Conservation (phyloP, 164 flowering plant genomes). For the Vitis cinerea region DNA sequence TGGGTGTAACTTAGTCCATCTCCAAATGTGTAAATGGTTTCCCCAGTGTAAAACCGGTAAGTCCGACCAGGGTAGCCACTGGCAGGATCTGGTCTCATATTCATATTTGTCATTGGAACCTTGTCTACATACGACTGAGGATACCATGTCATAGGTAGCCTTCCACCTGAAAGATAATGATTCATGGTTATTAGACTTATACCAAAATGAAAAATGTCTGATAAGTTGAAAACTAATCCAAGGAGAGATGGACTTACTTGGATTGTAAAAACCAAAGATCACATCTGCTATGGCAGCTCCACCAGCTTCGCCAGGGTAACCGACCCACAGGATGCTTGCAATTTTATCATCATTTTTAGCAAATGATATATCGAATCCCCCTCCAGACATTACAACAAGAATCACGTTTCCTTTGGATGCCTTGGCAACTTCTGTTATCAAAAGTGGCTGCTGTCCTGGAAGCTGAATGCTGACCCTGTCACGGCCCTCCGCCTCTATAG, state of each 20-base stretch:
- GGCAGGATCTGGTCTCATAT: conserved; percentile 84
- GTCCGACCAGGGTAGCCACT: conserved; percentile 89
- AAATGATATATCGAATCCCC: conserved; percentile 75
- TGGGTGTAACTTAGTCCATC: conserved; percentile 80
- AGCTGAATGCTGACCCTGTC: conserved; percentile 64
- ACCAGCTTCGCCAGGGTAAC: conserved; percentile 98
- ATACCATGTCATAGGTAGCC: conserved; percentile 98
- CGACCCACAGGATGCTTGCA: conserved; percentile 92
- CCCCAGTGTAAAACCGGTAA: conserved; percentile 87
- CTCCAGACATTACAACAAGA: conserved; percentile 86
- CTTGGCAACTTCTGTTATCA: conserved; percentile 58
- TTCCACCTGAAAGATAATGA: conserved; percentile 59
- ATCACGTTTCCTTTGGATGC: conserved; percentile 82
- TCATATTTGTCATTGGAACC: conserved; percentile 94
- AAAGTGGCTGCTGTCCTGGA: conserved; percentile 70
- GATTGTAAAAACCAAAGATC: conserved; percentile 72
- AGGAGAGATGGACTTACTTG: conserved; percentile 44
- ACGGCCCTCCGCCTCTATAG: conserved; percentile 66
- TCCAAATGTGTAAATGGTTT: conserved; percentile 71
- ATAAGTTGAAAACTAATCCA: not conserved
- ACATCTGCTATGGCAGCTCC: conserved; percentile 93
- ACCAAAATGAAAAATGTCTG: not conserved
- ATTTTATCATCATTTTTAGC: conserved; percentile 60
- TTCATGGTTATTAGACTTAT: not conserved
- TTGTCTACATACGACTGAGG: conserved; percentile 80